These are phyloP conservation scores for Trifolium dubium DNA, from an alignment of 306 rosid genomes.

Conservation along the genomic window DNA sequence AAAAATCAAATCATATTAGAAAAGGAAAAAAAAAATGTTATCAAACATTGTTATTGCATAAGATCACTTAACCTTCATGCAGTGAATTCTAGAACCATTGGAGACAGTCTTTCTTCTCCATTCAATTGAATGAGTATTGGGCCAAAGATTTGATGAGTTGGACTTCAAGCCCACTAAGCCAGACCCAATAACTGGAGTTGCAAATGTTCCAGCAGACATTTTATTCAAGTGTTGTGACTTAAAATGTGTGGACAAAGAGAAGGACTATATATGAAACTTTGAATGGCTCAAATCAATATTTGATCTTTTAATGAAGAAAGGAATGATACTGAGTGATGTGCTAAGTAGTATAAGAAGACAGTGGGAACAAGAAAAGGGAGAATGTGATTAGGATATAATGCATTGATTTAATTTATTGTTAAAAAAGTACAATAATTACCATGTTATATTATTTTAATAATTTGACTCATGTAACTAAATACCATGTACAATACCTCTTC, in stretches of 20 bases:
- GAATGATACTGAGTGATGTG: neutral
- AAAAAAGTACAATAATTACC: neutral
- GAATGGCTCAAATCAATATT: constrained; percentile 18
- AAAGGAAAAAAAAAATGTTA: neutral
- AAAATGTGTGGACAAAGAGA: no score
- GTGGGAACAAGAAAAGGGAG: constrained; percentile 47
- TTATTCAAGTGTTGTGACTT: no score
- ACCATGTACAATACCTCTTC: neutral
- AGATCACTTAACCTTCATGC: constrained; percentile 68
- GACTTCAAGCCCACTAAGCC: constrained; percentile 57
- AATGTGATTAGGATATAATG: constrained; percentile 15
- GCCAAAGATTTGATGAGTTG: constrained; percentile 46
- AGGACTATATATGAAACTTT: no score
- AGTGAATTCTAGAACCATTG: constrained; percentile 60
- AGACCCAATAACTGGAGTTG: constrained; percentile 39
- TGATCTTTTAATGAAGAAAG: constrained; percentile 41
- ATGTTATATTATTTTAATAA: neutral
- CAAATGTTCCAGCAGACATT: constrained; percentile 59
- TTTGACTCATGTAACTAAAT: neutral
- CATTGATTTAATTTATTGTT: constrained; percentile 39
- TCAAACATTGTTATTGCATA: neutral
- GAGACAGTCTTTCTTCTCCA: constrained; percentile 61
- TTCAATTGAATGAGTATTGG: constrained; percentile 38
- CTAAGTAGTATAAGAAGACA: constrained; percentile 33
- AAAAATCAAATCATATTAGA: constrained; percentile 15